These are phyloP conservation scores for Neurospora sp. DNA, from an alignment of 495 filamentous ascomycete species.

Conservation along the genomic window DNA sequence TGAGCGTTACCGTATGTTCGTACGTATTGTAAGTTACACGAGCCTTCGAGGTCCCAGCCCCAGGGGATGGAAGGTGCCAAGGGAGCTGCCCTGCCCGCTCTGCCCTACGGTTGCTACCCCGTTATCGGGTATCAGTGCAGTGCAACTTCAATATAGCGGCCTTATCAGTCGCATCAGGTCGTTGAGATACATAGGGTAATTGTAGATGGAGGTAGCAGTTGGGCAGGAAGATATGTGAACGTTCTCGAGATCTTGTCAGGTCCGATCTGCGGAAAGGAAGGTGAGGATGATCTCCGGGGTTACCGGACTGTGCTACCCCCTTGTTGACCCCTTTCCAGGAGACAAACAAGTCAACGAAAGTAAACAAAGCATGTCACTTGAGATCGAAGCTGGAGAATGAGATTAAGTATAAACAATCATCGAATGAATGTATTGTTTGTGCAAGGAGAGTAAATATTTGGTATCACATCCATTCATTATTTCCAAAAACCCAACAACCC, in stretches of 20 bases:
- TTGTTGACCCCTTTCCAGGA: background rate
- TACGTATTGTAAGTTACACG: background rate
- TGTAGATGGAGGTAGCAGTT: background rate
- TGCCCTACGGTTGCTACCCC: background rate
- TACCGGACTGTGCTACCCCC: background rate
- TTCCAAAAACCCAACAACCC: background rate
- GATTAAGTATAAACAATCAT: background rate
- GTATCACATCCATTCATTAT: conserved; percentile 1
- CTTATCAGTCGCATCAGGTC: background rate
- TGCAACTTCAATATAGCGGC: background rate
- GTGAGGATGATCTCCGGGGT: background rate
- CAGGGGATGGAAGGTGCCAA: background rate
- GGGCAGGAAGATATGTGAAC: background rate
- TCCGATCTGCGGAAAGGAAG: background rate
- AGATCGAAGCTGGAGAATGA: background rate
- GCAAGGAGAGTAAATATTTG: background rate
- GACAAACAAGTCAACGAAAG: background rate
- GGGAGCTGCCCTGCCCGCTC: background rate
- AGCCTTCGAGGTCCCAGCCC: background rate
- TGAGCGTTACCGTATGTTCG: background rate
- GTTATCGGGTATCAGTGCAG: background rate
- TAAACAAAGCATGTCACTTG: background rate
- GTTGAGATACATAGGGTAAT: background rate
- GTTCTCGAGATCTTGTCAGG: background rate
- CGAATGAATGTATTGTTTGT: background rate